Base-by-base conservation (phyloP, 139 green algal genomes). In the Desmodesmus armatus region DNA sequence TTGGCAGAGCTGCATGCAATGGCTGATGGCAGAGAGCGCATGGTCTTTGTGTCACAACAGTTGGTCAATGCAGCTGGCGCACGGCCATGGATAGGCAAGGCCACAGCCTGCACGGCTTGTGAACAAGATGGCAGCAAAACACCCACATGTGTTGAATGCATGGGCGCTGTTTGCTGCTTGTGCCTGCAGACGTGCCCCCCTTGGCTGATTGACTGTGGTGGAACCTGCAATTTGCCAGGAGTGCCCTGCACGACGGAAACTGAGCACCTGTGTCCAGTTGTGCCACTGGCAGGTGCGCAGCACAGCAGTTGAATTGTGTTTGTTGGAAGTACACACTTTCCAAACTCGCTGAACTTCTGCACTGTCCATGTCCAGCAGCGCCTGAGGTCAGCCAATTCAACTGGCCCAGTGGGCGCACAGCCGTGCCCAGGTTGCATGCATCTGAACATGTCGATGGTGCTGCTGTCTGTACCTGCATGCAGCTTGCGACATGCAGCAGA, bases 121-220 rank as follows among this genome's bases (percentile, higher is more conserved):
- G n/a, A n/a, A n/a, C n/a, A n/a, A n/a, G n/a, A n/a, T n/a, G n/a
- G n/a, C n/a, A n/a, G n/a, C n/a, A n/a, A n/a, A n/a, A n/a, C n/a
- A n/a, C n/a, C n/a, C n/a, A n/a, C n/a, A n/a, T n/a, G n/a, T n/a
- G n/a, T n/a, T n/a, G 60, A 69, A 69, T n/a, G 35, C 1, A 69
- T 69, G 60, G 27, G 37, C 13, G 65, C 17, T 21, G 43, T 72
- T n/a, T 33, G 65, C 33, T 33, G n/a, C 11, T 35, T 31, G 17
- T 72, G 65, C 65, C 47, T 66, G 49, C 73, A 80, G 73, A 49
- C 47, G 33, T 69, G 76, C 29, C 76, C 55, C 31, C 37, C 37
- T 3, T 82, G 76, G 76, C 39, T 82, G 23, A 37, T 82, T 53
- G 76, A 82, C 23, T 82, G 76, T 41, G 76, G 76, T 33, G 76